phyloP scores from a whole-genome alignment of 2,329 filamentous ascomycete genomes.

The Talaromyces pinophilus region DNA sequence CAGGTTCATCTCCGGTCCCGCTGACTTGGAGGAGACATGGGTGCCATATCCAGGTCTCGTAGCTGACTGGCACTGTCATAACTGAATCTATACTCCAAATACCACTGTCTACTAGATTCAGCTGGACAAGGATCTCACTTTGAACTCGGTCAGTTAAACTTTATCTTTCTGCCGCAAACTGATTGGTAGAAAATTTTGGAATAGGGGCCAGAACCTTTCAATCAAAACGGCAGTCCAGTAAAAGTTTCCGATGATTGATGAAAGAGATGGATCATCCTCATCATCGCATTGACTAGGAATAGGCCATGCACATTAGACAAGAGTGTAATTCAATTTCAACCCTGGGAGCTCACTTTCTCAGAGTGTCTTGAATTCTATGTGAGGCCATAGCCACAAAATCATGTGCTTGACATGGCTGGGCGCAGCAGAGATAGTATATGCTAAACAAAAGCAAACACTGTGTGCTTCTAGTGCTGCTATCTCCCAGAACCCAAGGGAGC shows the following conservation, averaged over 20 bases:
- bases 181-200: not conserved
- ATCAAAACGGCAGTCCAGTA: slow-evolving; percentile 22
- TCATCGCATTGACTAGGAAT: not conserved
- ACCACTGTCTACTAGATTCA: slow-evolving; percentile 20
- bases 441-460: slow-evolving; percentile 15
- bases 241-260: slow-evolving; percentile 17
- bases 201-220: slow-evolving; percentile 20
- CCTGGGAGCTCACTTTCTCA: slow-evolving; percentile 1
- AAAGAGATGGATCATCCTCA: not conserved
- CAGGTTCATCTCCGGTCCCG: not conserved
- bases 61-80: slow-evolving; percentile 10
- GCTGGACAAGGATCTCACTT: slow-evolving; percentile 22
- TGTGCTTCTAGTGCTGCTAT: slow-evolving; percentile 8
- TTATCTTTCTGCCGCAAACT: not conserved
- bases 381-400: slow-evolving; percentile 23
- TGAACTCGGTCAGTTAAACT: not conserved
- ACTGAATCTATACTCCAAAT: slow-evolving; percentile 16
- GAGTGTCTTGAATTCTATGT: slow-evolving; percentile 6
- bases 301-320: slow-evolving; percentile 1
- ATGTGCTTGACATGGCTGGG: slow-evolving; percentile 20
- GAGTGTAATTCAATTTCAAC: not conserved
- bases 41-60: slow-evolving; percentile 7
- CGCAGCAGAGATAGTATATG: slow-evolving; percentile 19
- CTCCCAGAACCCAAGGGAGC: slow-evolving; percentile 5
- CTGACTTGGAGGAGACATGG: not conserved